A percentile compares a stretch with the other conserved stretches of the same genome.
Evolutionary conservation across 495 filamentous ascomycete species (phyloP).

Genomic region (Pseudotulostoma volvatum): DNA sequence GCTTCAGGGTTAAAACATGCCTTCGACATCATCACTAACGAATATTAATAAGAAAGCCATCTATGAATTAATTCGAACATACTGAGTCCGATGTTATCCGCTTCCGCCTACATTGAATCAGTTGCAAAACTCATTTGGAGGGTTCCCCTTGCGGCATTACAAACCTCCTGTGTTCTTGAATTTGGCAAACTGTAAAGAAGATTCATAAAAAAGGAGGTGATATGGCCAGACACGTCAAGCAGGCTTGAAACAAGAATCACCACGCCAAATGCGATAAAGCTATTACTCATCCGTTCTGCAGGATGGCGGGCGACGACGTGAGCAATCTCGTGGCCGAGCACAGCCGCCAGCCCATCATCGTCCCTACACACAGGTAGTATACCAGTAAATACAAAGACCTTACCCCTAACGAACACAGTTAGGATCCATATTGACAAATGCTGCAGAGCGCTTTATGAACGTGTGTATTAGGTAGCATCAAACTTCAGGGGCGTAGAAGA

Average conservation of each 20-base stretch:
- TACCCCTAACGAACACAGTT: slow-evolving; percentile 35
- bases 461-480: too few relatives aligned
- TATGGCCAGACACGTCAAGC: slow-evolving; percentile 33
- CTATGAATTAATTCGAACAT: slow-evolving; percentile 32
- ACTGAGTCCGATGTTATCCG: slow-evolving; percentile 78
- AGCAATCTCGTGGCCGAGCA: slow-evolving; percentile 89
- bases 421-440: neutral
- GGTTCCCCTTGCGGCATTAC: slow-evolving; percentile 1
- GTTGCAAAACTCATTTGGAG: neutral
- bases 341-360: slow-evolving; percentile 66
- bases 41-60: slow-evolving; percentile 14
- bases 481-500: too few relatives aligned
- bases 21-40: slow-evolving; percentile 42
- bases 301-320: slow-evolving; percentile 73
- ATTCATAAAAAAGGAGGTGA: slow-evolving; percentile 32
- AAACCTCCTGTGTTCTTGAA: slow-evolving; percentile 48
- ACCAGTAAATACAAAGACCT: slow-evolving; percentile 83
- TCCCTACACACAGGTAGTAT: slow-evolving; percentile 55
- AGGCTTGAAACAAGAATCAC: slow-evolving; percentile 34
- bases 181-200: slow-evolving; percentile 53
- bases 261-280: slow-evolving; percentile 37
- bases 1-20: slow-evolving; percentile 58
- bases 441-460: neutral
- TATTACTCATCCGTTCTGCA: slow-evolving; percentile 55
- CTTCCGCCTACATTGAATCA: slow-evolving; percentile 30